Evolutionary conservation across 768 basidiomycete genomes (phyloP).

Genomic region (Fomitopsis pulvina): DNA sequence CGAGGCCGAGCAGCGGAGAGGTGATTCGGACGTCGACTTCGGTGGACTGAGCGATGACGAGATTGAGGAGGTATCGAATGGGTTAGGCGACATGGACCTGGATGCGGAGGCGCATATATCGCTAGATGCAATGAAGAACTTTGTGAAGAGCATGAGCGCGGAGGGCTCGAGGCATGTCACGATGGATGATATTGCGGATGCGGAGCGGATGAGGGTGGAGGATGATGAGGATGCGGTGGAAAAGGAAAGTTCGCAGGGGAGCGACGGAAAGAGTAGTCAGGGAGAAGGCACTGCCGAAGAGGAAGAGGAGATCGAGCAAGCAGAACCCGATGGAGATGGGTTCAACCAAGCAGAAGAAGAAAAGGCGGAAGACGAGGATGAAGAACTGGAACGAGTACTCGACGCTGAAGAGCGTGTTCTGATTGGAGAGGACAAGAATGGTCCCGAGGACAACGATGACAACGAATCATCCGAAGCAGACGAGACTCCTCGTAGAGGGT

Average conservation of each 20-base stretch:
- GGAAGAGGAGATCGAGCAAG: background rate
- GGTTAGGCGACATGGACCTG: constrained; percentile 57
- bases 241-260: background rate
- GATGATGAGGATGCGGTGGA: constrained; percentile 41
- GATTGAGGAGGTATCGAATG: constrained; percentile 26
- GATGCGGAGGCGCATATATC: constrained; percentile 50
- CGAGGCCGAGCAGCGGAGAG: constrained; percentile 46
- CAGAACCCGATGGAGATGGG: constrained; percentile 5
- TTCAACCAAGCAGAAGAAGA: background rate
- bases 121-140: constrained; percentile 43
- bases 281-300: background rate
- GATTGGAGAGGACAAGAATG: constrained; percentile 17
- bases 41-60: constrained; percentile 32
- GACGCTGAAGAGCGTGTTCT: constrained; percentile 11
- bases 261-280: constrained; percentile 5
- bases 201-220: constrained; percentile 39
- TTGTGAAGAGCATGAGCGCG: constrained; percentile 44
- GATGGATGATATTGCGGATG: constrained; percentile 64
- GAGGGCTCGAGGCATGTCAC: constrained; percentile 43
- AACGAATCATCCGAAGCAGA: constrained; percentile 31
- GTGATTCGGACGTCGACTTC: constrained; percentile 68
- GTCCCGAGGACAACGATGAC: constrained; percentile 15
- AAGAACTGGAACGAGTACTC: constrained; percentile 9
- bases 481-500: constrained; percentile 27
- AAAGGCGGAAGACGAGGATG: constrained; percentile 9